A percentile compares a stretch with the other conserved stretches of the same genome.
Evolutionary conservation across 805 yeast species (phyloP).

Genomic region (Cyberlindnera meyerae): DNA sequence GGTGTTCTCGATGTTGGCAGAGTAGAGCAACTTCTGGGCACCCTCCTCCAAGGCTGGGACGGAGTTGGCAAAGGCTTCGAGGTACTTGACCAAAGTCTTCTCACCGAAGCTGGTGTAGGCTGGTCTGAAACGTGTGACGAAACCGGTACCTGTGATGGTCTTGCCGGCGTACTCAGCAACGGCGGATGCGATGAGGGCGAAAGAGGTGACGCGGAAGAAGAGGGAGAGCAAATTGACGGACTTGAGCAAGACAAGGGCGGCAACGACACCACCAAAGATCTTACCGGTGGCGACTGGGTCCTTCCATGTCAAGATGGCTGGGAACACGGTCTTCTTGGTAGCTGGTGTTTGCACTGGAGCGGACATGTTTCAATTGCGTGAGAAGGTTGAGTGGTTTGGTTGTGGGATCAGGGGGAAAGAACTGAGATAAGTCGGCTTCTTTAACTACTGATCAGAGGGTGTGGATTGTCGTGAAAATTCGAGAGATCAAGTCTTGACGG

Average conservation of each 20-base stretch:
- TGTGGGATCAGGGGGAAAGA: too few relatives aligned
- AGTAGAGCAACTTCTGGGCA: conserved; percentile 53
- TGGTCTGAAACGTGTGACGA: conserved; percentile 73
- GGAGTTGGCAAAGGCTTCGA: conserved; percentile 40
- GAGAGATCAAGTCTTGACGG: too few relatives aligned
- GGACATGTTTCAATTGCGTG: too few relatives aligned
- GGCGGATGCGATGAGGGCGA: conserved; percentile 59
- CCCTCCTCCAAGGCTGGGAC: conserved; percentile 48
- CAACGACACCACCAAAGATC: conserved; percentile 60
- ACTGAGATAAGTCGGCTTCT: too few relatives aligned
- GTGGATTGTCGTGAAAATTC: too few relatives aligned
- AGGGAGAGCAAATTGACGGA: conserved; percentile 58
- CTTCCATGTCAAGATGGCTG: conserved; percentile 61
- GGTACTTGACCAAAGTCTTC: conserved; percentile 33
- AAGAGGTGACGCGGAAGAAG: conserved; percentile 54
- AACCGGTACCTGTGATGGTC: conserved; percentile 67
- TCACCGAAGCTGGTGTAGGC: conserved; percentile 39
- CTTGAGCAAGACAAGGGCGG: conserved; percentile 52
- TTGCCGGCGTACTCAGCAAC: conserved; percentile 75
- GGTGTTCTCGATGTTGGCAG: conserved; percentile 69
- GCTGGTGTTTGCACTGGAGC: conserved; percentile 4
- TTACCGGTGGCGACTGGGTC: conserved; percentile 74
- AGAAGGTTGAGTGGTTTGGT: not conserved
- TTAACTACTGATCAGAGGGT: too few relatives aligned
- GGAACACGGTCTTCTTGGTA: conserved; percentile 13